phyloP scores from a whole-genome alignment of 768 basidiomycete genomes.

The Leccinum imitatum region DNA sequence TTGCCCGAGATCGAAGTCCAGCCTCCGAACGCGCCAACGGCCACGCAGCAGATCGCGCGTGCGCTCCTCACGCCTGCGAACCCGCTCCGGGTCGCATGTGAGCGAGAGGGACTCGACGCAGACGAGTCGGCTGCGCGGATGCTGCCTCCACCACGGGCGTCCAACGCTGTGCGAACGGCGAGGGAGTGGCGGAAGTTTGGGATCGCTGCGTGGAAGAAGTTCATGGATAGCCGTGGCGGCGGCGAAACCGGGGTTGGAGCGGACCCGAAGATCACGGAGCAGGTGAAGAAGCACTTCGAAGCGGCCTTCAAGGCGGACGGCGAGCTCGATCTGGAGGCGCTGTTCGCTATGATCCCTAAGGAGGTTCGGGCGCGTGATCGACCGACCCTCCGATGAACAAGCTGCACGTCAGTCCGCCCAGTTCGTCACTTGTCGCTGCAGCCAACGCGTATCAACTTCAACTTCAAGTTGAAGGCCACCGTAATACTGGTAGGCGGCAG shows the following conservation, averaged over 20 bases:
- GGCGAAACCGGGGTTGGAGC: conserved; percentile 19
- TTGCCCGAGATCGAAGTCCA: conserved; percentile 44
- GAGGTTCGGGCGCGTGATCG: not conserved
- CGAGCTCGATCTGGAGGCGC: conserved; percentile 6
- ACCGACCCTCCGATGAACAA: too few relatives aligned
- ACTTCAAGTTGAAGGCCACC: too few relatives aligned
- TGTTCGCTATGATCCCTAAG: conserved; percentile 13
- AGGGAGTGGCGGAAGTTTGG: conserved; percentile 23
- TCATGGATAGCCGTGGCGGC: conserved; percentile 1
- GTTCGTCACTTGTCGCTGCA: too few relatives aligned
- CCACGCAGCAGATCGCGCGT: conserved; percentile 42
- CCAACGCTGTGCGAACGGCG: conserved; percentile 12
- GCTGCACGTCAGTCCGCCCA: too few relatives aligned
- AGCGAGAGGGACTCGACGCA: conserved; percentile 28
- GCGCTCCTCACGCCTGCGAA: conserved; percentile 36
- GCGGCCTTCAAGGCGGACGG: conserved; percentile 3
- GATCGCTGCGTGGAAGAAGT: conserved; percentile 5
- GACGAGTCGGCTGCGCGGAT: conserved; percentile 15
- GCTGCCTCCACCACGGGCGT: conserved; percentile 9
- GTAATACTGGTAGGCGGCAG: too few relatives aligned
- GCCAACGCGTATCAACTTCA: too few relatives aligned
- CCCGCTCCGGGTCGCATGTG: conserved; percentile 26
- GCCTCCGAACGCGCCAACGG: conserved; percentile 43
- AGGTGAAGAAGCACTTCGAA: conserved; percentile 14
- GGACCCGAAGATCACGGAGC: conserved; percentile 15